Percentiles rank a stretch among this genome's conserved stretches.
Conservation (phyloP, 108 stramenopile species). For the Cyclotella distinguenda region DNA sequence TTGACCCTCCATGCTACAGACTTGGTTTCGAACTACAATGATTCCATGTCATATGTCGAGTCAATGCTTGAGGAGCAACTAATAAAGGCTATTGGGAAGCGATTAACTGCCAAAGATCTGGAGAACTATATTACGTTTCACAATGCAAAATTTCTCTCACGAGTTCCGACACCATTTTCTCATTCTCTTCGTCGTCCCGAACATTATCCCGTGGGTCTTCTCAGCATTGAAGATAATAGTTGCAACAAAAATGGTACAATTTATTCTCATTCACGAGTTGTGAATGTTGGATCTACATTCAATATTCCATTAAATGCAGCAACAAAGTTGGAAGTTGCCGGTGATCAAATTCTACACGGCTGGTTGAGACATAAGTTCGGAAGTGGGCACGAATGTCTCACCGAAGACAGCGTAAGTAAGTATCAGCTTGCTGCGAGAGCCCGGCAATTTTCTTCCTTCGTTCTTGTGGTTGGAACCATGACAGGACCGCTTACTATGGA, state of each 20-base stretch:
- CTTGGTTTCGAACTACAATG: conserved; percentile 11
- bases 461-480: conserved; percentile 78
- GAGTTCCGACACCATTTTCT: conserved; percentile 65
- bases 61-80: conserved; percentile 61
- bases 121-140: conserved; percentile 64
- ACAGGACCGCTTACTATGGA: conserved; percentile 54
- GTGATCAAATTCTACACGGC: conserved; percentile 67
- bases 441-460: conserved; percentile 76
- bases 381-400: background rate
- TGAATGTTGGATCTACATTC: conserved; percentile 51
- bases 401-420: no score
- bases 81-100: conserved; percentile 71
- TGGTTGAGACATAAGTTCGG: conserved; percentile 62
- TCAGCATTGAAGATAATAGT: conserved; percentile 53
- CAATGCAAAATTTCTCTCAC: conserved; percentile 51
- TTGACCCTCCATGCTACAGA: conserved; percentile 15
- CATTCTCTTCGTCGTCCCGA: conserved; percentile 63
- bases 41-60: conserved; percentile 55
- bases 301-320: conserved; percentile 51
- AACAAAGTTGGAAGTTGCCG: conserved; percentile 52
- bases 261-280: conserved; percentile 41
- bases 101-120: conserved; percentile 55
- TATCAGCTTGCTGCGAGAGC: conserved; percentile 62
- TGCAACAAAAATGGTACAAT: conserved; percentile 35
- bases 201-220: conserved; percentile 58